These are phyloP conservation scores for Sicyos baderoa DNA, from an alignment of 306 rosid genomes.

Conservation along the genomic window DNA sequence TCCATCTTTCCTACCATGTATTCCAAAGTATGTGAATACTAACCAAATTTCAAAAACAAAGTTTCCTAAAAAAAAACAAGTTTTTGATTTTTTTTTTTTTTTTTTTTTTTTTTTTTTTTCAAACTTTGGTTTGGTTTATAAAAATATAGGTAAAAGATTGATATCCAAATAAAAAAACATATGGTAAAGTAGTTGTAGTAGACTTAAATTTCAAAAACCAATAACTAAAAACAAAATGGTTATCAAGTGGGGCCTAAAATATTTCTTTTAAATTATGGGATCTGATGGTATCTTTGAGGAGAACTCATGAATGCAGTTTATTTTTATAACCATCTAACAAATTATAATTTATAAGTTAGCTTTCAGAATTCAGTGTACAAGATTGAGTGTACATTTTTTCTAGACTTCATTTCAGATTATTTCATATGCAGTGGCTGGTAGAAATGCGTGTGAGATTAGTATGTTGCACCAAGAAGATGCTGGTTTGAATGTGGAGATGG, in stretches of 20 bases:
- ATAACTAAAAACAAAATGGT: too few species aligned
- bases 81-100: too few species aligned
- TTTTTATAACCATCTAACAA: neutral
- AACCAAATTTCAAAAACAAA: too few species aligned
- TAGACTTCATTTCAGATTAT: conserved; percentile 14
- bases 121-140: too few species aligned
- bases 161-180: too few species aligned
- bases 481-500: conserved; percentile 73
- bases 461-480: conserved; percentile 97
- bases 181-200: too few species aligned
- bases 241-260: neutral
- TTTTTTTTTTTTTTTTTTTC: too few species aligned
- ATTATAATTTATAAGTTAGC: neutral
- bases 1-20: too few species aligned
- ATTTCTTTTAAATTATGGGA: neutral
- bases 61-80: too few species aligned
- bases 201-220: too few species aligned
- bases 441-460: conserved; percentile 77
- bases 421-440: conserved; percentile 54
- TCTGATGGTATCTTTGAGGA: neutral
- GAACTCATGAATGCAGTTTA: neutral
- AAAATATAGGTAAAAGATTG: too few species aligned
- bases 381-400: neutral
- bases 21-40: too few species aligned
- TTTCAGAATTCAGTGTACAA: neutral